Base-by-base conservation (phyloP, 768 basidiomycete species). In the Galerina marginata region DNA sequence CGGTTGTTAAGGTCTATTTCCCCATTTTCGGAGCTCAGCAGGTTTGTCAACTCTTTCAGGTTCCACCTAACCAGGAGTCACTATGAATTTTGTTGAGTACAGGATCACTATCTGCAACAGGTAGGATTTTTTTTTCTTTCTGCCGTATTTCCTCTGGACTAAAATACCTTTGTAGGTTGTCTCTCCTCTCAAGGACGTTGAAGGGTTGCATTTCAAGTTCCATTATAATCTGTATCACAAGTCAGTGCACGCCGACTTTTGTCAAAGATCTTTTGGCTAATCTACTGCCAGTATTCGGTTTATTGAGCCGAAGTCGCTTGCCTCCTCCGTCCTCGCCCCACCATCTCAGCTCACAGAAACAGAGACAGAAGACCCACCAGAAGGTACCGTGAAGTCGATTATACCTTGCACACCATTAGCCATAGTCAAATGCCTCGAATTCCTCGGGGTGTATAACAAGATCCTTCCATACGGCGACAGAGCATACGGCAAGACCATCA, bases 41-140 rank as follows among this genome's bases (percentile, higher is more conserved):
- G 86, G 93, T 93, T 67, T 62, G 87, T 77, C 10, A 60, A 25
- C 14, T 39, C 40, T 16, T 16, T n/a, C 56, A 50, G 37, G 49
- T 46, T 16, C 43, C 39, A 20, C n/a, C 15, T 37, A 15, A 40
- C 9, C 47, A 12, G 47, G 42, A 47, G 1, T 33, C 29, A 16
- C 37, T 65, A 15, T 36, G 10, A 48, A 33, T 33, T 56, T 50
- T 15, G 25, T 5, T 43, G 45, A 44, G 14, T 48, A 4, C 69
- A 98, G 89, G 97, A 98, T 71, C 94, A 96, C 71, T 99, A 99
- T 74, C 80, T 99, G 56, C 97, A 99, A 74, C 96, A 98, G 80
- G 91, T 89, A 65, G 61, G 76, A 6, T 33, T 26, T n/a, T 16
- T 26, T 53, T 40, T 51, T 44, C 15, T 16, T n/a, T 42, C 12